phyloP scores from a whole-genome alignment of 345 rosid species.

The Cochlearia excelsa region DNA sequence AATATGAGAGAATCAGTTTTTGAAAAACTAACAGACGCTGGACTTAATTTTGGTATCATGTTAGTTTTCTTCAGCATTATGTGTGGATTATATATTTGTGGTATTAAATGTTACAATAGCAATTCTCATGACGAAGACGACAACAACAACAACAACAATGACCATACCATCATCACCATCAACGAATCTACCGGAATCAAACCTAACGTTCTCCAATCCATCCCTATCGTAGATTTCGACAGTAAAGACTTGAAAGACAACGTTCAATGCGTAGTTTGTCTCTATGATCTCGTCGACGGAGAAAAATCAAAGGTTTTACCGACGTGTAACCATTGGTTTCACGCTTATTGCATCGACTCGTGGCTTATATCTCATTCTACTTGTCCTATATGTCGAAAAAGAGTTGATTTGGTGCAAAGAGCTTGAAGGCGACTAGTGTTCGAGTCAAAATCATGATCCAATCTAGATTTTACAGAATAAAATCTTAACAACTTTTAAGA shows the following conservation, averaged over 20 bases:
- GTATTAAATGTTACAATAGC: too few species aligned
- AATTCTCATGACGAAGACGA: too few species aligned
- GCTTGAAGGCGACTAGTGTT: background rate
- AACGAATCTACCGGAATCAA: conserved; percentile 39
- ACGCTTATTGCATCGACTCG: conserved; percentile 73
- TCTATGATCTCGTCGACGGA: conserved; percentile 62
- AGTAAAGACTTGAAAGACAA: conserved; percentile 46
- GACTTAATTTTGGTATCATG: too few species aligned
- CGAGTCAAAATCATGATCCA: background rate
- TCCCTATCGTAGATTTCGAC: conserved; percentile 48
- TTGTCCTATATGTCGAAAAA: conserved; percentile 75
- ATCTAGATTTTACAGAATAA: too few species aligned
- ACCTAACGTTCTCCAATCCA: conserved; percentile 42
- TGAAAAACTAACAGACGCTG: too few species aligned
- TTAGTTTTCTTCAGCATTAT: too few species aligned
- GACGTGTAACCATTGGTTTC: conserved; percentile 72
- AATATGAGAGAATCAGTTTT: too few species aligned
- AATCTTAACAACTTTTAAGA: too few species aligned
- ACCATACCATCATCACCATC: background rate
- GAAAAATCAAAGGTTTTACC: conserved; percentile 66
- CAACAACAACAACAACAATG: background rate
- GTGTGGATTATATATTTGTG: too few species aligned
- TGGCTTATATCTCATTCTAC: conserved; percentile 76
- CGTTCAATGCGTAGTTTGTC: conserved; percentile 69
- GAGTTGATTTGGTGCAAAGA: conserved; percentile 30